Evolutionary conservation across 2,329 filamentous ascomycete species (phyloP).

Genomic region (Neofusicoccum parvum): DNA sequence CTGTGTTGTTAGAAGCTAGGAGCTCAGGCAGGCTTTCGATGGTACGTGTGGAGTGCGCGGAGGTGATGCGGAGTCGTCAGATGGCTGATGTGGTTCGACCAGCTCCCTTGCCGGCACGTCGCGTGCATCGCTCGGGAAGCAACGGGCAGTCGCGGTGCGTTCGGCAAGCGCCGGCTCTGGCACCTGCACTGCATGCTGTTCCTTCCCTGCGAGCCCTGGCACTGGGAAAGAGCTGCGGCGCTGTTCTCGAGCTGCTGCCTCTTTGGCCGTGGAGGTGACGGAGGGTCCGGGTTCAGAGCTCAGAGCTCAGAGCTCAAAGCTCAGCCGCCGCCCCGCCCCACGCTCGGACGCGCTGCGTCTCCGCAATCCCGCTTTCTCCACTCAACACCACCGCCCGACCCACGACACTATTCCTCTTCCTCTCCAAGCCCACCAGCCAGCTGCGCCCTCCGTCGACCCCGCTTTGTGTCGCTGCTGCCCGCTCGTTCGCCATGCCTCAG

Average conservation of each 20-base stretch:
- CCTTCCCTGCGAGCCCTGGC: neutral
- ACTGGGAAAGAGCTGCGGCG: neutral
- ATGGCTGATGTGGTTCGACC: neutral
- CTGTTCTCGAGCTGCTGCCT: neutral
- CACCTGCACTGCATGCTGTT: neutral
- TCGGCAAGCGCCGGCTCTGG: constrained; percentile 1
- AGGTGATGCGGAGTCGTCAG: neutral
- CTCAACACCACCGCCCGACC: too few relatives aligned
- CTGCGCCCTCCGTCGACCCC: neutral
- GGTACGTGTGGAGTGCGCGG: neutral
- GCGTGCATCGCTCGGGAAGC: too few relatives aligned
- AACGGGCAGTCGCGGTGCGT: neutral
- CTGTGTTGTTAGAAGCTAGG: too few relatives aligned
- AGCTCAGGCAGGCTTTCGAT: too few relatives aligned
- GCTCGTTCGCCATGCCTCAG: neutral
- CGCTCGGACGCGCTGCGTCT: neutral
- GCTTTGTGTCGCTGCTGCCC: neutral
- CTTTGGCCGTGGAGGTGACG: too few relatives aligned
- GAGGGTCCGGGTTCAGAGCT: too few relatives aligned
- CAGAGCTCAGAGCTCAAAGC: too few relatives aligned
- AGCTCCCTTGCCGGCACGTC: too few relatives aligned
- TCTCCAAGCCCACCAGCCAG: neutral
- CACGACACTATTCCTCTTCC: neutral
- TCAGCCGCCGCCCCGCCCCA: too few relatives aligned
- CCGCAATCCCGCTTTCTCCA: neutral